Base-by-base conservation (phyloP, 257 asterid genomes). In the Ilex asprella region DNA sequence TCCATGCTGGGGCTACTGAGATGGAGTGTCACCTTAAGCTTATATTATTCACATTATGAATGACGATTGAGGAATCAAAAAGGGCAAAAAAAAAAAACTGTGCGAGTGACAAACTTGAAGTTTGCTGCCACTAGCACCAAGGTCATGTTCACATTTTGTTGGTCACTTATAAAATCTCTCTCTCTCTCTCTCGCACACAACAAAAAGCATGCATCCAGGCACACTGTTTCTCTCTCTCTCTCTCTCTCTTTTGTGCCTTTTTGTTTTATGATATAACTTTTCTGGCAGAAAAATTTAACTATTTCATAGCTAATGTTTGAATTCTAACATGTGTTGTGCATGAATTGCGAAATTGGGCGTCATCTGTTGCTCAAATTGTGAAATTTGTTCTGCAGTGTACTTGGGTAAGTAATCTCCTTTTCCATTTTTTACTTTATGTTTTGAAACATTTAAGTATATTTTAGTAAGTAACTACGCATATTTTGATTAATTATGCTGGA, bases 341-440 rank as follows among this genome's bases (percentile, higher is more conserved):
- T 82, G 78, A 58, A 55, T 32, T 43, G 68, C 62, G 73, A 57
- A 74, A 58, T 6, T 55, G 15, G 50, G 71, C 73, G 69, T 39
- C 71, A 12, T 12, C 57, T 65, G 76, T 54, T 76, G 71, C 73
- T 60, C 68, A 29, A 56, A 61, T 55, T n/a, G 44, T 27, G 67
- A 21, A 21, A 21, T 21, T 39, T 73, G 11, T 73, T 58, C 60
- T 75, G 60, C 91, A 92, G 99, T 92, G 29, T 92, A 92, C 68
- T 79, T 92, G 68, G 97, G 97, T 92, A 76, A 65, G 84, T 72
- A 30, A 21, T 52, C 60, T 27, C 35, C 16, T 16, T n/a, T 12
- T 56, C 9, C 9, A 5, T 12, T 50, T 11, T 3, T 49, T 2
- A 2, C 16, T 15, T 15, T 49, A 4, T 15, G 11, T 49, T 7